Percentiles rank a stretch among this genome's conserved stretches.
Evolutionary conservation across 805 yeast genomes (phyloP).

Genomic region (Myxozyma kluyveri): DNA sequence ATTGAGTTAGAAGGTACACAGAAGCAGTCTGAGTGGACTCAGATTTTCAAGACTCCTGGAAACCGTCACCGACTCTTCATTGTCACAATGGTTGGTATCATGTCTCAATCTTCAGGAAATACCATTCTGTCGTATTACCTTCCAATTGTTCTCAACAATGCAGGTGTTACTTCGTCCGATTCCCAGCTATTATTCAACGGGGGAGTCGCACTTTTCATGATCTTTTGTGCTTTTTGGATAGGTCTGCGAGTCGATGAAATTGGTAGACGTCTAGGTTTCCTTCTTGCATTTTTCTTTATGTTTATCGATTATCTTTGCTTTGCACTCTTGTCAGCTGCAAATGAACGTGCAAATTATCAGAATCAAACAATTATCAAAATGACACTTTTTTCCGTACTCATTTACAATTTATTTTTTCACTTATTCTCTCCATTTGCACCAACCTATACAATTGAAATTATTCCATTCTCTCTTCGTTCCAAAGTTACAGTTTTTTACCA

Average conservation of each 20-base stretch:
- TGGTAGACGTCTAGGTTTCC: conserved; percentile 17
- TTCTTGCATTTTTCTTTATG: conserved; percentile 43
- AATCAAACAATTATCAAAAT: conserved; percentile 39
- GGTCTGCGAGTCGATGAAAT: conserved; percentile 36
- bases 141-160: conserved; percentile 50
- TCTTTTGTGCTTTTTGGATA: conserved; percentile 34
- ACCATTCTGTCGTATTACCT: conserved; percentile 54
- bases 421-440: conserved; percentile 45
- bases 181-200: conserved; percentile 44
- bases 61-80: conserved; percentile 47
- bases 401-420: conserved; percentile 41
- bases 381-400: conserved; percentile 47
- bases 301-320: conserved; percentile 43
- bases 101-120: conserved; percentile 53
- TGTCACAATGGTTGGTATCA: conserved; percentile 38
- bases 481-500: conserved; percentile 32
- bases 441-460: conserved; percentile 42
- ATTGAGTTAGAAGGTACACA: conserved; percentile 45
- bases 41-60: conserved; percentile 42
- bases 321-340: conserved; percentile 49
- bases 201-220: conserved; percentile 45
- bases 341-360: conserved; percentile 1
- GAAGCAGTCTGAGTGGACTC: conserved; percentile 40
- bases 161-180: conserved; percentile 49
- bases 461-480: conserved; percentile 34